Conservation (phyloP, 305 asterid species). For the Euphrasia arctica region DNA sequence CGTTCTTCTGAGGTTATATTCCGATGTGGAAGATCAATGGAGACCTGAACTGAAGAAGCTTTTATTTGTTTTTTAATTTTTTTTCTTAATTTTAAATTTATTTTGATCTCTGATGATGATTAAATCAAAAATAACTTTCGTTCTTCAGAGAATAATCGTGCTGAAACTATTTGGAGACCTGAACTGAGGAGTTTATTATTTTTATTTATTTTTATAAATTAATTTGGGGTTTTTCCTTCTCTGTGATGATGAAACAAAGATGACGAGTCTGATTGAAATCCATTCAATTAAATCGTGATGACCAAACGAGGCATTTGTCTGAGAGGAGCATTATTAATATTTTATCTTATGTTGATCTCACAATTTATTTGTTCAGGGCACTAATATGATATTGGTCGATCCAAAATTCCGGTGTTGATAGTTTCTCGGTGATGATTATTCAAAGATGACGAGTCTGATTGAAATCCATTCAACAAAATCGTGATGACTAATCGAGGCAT, state of each 20-base stretch:
- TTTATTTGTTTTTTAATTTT: background rate
- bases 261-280: constrained; percentile 4
- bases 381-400: background rate
- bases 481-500: no score
- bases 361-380: no score
- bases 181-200: background rate
- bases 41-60: background rate
- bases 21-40: background rate
- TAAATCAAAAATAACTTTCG: background rate
- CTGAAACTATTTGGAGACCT: background rate
- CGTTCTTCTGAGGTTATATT: background rate
- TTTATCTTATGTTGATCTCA: no score
- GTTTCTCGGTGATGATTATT: background rate
- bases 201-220: no score
- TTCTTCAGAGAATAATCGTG: background rate
- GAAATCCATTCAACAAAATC: no score
- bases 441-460: background rate
- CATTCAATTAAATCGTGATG: background rate
- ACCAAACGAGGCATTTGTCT: background rate
- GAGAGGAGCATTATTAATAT: background rate
- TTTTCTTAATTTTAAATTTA: no score
- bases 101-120: background rate
- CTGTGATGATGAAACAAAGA: background rate
- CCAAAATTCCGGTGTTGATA: no score
- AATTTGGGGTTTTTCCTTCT: background rate